phyloP scores from a whole-genome alignment of 179 eudicot species.

The Dionaea muscipula region DNA sequence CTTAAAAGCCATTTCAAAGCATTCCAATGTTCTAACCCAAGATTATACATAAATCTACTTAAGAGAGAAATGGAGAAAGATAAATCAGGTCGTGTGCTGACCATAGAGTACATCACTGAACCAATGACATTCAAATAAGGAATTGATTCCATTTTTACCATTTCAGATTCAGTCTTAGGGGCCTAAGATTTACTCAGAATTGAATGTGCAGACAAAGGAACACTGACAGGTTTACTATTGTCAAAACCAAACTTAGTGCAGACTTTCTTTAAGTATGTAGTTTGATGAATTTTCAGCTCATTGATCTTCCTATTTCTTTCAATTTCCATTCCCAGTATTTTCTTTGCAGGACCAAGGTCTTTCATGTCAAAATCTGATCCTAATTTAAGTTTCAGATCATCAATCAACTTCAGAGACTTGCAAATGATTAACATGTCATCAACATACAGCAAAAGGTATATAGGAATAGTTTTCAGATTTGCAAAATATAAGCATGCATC shows the following conservation, averaged over 20 bases:
- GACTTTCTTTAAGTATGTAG: background rate
- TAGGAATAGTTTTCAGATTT: too few species aligned
- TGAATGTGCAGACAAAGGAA: background rate
- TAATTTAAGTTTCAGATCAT: too few species aligned
- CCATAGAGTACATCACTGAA: background rate
- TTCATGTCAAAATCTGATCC: slow-evolving; percentile 1
- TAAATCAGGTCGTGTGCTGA: background rate
- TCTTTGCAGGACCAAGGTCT: background rate
- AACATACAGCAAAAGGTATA: too few species aligned
- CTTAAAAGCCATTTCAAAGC: background rate
- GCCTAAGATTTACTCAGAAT: background rate
- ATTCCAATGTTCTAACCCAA: background rate
- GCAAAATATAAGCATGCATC: too few species aligned
- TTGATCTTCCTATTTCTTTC: background rate
- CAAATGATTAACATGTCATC: too few species aligned
- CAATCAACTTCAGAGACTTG: too few species aligned
- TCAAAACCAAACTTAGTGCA: background rate
- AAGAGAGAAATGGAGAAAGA: background rate
- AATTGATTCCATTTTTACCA: background rate
- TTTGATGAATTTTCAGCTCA: background rate
- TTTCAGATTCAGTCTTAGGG: background rate
- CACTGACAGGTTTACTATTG: background rate
- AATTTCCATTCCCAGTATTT: slow-evolving; percentile 2
- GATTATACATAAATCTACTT: background rate
- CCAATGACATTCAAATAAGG: background rate